Conservation (phyloP, 495 filamentous ascomycete species). For the Astrothelium macrocarpum region DNA sequence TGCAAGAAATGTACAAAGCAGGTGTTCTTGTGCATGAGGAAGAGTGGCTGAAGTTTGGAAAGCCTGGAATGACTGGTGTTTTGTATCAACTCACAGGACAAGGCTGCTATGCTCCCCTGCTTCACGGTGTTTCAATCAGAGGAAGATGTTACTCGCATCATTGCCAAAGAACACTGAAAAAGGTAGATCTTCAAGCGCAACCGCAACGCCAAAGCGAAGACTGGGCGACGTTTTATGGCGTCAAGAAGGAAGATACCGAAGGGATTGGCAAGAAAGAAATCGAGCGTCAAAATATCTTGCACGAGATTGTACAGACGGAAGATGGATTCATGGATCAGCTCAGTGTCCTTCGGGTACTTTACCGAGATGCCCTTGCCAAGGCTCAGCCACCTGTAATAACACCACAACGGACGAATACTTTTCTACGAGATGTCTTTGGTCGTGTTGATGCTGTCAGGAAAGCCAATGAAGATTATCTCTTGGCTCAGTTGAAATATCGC, state of each 20-base stretch:
- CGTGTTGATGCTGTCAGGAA: constrained; percentile 80
- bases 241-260: constrained; percentile 66
- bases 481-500: constrained; percentile 92
- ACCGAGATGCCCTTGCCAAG: constrained; percentile 67
- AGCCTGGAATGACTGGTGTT: constrained; percentile 69
- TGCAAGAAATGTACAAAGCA: constrained; percentile 68
- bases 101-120: constrained; percentile 77
- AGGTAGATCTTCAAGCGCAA: constrained; percentile 72
- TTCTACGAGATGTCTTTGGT: constrained; percentile 79
- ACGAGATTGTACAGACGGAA: constrained; percentile 93
- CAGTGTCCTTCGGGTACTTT: constrained; percentile 72
- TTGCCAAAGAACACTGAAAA: constrained; percentile 88
- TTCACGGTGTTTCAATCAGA: constrained; percentile 65
- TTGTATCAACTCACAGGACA: constrained; percentile 87
- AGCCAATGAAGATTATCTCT: constrained; percentile 87
- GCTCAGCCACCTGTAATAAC: constrained; percentile 75
- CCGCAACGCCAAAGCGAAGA: constrained; percentile 61
- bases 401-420: constrained; percentile 61
- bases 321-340: constrained; percentile 83
- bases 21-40: constrained; percentile 79
- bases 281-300: constrained; percentile 84
- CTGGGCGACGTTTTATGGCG: constrained; percentile 84
- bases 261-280: constrained; percentile 73
- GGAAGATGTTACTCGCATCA: constrained; percentile 89
- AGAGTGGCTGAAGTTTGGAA: constrained; percentile 92